Conservation (phyloP, 495 filamentous ascomycete species). For the Aspergillus indologenus region DNA sequence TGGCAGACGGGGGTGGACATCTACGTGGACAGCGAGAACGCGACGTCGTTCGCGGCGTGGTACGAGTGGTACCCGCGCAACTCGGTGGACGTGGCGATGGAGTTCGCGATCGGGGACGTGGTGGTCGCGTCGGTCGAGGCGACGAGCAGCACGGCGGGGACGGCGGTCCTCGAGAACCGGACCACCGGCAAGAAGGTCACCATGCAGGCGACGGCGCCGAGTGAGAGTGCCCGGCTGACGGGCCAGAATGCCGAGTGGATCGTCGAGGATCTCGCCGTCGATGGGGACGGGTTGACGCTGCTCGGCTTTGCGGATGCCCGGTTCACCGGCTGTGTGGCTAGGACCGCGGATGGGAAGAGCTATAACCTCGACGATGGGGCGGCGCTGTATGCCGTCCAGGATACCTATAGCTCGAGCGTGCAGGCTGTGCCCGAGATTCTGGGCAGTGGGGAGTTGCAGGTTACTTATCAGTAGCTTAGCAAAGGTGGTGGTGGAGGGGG, state of each 20-base stretch:
- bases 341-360: background rate
- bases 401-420: background rate
- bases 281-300: constrained; percentile 41
- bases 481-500: no score
- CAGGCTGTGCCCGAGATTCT: constrained; percentile 8
- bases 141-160: constrained; percentile 36
- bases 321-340: constrained; percentile 29
- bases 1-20: constrained; percentile 56
- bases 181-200: constrained; percentile 44
- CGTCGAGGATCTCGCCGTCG: constrained; percentile 49
- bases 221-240: constrained; percentile 35
- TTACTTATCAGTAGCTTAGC: constrained; percentile 9
- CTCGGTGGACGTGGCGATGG: constrained; percentile 45
- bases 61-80: constrained; percentile 56
- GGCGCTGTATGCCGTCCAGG: constrained; percentile 7
- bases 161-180: constrained; percentile 45
- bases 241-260: constrained; percentile 55
- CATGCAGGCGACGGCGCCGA: background rate
- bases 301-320: constrained; percentile 46
- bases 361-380: background rate
- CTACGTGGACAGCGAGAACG: constrained; percentile 27
- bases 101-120: constrained; percentile 47
- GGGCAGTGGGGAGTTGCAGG: constrained; percentile 5
- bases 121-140: constrained; percentile 47
- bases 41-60: constrained; percentile 48